phyloP scores from a whole-genome alignment of 352 stramenopile species.

The Pythium catenulatum region DNA sequence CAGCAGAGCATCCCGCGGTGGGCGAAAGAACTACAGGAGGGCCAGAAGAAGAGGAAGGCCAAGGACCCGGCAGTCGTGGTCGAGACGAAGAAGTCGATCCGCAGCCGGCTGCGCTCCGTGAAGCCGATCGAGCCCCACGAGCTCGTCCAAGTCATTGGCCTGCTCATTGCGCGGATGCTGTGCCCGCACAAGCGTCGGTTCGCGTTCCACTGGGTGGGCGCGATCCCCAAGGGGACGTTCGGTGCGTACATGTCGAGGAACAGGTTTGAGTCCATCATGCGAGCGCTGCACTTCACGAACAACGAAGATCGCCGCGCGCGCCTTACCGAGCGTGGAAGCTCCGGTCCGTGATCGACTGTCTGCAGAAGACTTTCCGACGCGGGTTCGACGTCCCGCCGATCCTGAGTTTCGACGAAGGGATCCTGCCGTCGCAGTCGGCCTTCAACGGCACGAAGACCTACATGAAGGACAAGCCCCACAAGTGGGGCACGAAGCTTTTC shows the following conservation, averaged over 20 bases:
- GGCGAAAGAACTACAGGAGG: neutral
- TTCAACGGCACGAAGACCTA: neutral
- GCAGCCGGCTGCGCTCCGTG: conserved; percentile 27
- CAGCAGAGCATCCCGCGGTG: conserved; percentile 17
- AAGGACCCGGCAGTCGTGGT: neutral
- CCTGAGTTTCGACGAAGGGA: conserved; percentile 12
- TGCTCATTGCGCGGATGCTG: conserved; percentile 56
- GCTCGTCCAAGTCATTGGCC: conserved; percentile 37
- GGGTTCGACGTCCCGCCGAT: neutral
- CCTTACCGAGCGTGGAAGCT: neutral
- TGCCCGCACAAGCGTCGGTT: conserved; percentile 42
- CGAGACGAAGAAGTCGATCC: neutral
- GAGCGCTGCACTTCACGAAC: neutral
- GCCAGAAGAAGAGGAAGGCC: neutral
- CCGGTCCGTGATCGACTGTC: neutral
- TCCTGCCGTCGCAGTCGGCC: neutral
- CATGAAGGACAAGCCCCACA: conserved; percentile 40
- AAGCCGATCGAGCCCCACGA: conserved; percentile 21
- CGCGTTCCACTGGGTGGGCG: conserved; percentile 42
- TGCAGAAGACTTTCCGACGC: neutral
- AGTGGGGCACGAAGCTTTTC: conserved; percentile 38
- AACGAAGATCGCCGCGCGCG: neutral
- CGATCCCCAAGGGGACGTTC: conserved; percentile 8
- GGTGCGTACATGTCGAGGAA: neutral
- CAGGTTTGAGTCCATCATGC: neutral